phyloP scores from a whole-genome alignment of 1,284 basidiomycete genomes.

The Neonothopanus nambi region DNA sequence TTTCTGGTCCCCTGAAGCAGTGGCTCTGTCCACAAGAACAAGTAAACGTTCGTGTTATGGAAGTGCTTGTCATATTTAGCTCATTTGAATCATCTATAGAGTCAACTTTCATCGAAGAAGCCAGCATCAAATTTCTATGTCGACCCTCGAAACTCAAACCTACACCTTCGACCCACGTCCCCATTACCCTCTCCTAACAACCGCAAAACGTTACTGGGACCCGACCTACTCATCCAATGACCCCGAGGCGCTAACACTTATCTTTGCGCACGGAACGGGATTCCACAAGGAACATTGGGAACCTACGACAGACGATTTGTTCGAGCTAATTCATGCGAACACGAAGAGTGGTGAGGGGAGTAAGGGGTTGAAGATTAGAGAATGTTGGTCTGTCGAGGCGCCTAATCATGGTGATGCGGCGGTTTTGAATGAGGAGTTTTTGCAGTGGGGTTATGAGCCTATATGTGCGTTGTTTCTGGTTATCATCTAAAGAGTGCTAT shows the following conservation, averaged over 20 bases:
- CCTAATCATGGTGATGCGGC: conserved; percentile 58
- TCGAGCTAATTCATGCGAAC: conserved; percentile 26
- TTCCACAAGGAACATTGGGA: conserved; percentile 62
- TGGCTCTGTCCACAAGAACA: too few relatives aligned
- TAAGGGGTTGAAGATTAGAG: conserved; percentile 37
- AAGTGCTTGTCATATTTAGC: too few relatives aligned
- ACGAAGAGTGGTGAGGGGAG: too few relatives aligned
- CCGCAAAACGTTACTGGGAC: conserved; percentile 50
- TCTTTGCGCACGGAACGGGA: conserved; percentile 53
- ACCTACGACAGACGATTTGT: conserved; percentile 51
- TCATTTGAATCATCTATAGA: too few relatives aligned
- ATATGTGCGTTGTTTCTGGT: conserved; percentile 37
- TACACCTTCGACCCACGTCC: conserved; percentile 55
- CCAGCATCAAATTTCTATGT: too few relatives aligned
- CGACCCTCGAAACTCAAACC: conserved; percentile 20
- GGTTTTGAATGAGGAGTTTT: conserved; percentile 43
- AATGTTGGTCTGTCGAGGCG: conserved; percentile 54
- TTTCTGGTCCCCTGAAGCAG: too few relatives aligned
- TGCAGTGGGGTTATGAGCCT: conserved; percentile 42
- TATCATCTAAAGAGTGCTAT: too few relatives aligned
- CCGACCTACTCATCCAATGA: conserved; percentile 33
- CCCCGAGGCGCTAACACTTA: conserved; percentile 43
- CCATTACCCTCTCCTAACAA: conserved; percentile 45
- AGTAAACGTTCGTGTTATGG: too few relatives aligned
- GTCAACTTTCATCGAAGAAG: too few relatives aligned